Percentiles rank a stretch among this genome's conserved stretches.
Conservation (phyloP, 805 yeast species). For the Candida golubevii region DNA sequence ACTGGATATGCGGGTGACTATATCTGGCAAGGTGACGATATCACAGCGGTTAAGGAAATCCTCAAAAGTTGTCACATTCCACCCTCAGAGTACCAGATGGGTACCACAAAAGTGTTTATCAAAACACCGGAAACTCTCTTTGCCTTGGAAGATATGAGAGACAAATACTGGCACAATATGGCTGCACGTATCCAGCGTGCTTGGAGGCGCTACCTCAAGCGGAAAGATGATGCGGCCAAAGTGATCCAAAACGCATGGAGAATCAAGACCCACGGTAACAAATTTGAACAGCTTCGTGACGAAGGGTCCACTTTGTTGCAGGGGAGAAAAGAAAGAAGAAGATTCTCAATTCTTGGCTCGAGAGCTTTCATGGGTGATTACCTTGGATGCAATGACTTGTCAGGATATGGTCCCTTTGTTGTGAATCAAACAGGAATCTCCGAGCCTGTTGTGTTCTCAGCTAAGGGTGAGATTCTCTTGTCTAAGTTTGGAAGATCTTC, state of each 20-base stretch:
- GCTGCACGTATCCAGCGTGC: slow-evolving; percentile 97
- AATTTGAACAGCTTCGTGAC: slow-evolving; percentile 80
- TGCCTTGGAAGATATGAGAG: slow-evolving; percentile 94
- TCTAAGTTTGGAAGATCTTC: slow-evolving; percentile 93
- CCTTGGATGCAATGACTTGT: slow-evolving; percentile 69
- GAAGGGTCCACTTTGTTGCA: slow-evolving; percentile 68
- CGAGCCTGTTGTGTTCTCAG: slow-evolving; percentile 72
- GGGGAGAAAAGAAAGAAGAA: slow-evolving; percentile 82
- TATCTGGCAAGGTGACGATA: slow-evolving; percentile 54
- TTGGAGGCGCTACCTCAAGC: slow-evolving; percentile 78
- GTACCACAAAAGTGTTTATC: slow-evolving; percentile 87
- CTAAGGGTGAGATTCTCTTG: slow-evolving; percentile 73
- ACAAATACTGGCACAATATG: slow-evolving; percentile 96
- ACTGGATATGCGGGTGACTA: slow-evolving; percentile 89
- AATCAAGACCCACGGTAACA: slow-evolving; percentile 72
- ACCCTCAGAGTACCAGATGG: slow-evolving; percentile 78
- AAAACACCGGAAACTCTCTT: slow-evolving; percentile 96
- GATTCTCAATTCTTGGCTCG: slow-evolving; percentile 80
- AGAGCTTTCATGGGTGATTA: slow-evolving; percentile 95
- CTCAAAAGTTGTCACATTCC: slow-evolving; percentile 64
- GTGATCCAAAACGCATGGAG: slow-evolving; percentile 81
- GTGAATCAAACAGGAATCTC: slow-evolving; percentile 63
- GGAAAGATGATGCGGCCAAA: slow-evolving; percentile 83
- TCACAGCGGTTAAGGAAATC: slow-evolving; percentile 49
- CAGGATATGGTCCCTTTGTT: slow-evolving; percentile 71